Evolutionary conservation across 2,329 filamentous ascomycete genomes (phyloP).

Genomic region (Fusarium illudens): DNA sequence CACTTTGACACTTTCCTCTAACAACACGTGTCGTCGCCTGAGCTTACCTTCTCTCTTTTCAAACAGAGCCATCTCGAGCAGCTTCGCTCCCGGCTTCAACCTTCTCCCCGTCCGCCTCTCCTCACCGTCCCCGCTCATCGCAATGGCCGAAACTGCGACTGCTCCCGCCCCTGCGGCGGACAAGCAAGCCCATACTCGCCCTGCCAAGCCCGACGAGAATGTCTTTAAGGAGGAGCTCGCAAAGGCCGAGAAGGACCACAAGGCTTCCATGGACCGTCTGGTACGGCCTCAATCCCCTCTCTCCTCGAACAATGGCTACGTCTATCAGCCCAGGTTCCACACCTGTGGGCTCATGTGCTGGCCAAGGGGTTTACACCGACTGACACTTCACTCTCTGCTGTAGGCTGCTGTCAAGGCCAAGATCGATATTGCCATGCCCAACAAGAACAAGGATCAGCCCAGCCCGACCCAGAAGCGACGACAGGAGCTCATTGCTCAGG

Average conservation of each 20-base stretch:
- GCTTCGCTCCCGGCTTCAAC: constrained; percentile 30
- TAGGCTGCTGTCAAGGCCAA: constrained; percentile 90
- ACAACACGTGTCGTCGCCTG: constrained; percentile 35
- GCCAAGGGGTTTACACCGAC: constrained; percentile 16
- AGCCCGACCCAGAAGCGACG: constrained; percentile 83
- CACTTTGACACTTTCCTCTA: constrained; percentile 4
- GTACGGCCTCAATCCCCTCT: constrained; percentile 45
- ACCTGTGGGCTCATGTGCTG: constrained; percentile 29
- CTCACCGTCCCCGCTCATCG: constrained; percentile 40
- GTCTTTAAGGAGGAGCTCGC: constrained; percentile 81
- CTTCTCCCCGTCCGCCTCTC: constrained; percentile 21
- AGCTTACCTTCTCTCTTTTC: constrained; percentile 15
- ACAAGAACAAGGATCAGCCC: constrained; percentile 78
- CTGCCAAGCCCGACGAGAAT: constrained; percentile 87
- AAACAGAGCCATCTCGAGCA: constrained; percentile 21
- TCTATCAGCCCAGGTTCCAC: constrained; percentile 25
- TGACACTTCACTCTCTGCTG: constrained; percentile 19
- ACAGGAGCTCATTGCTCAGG: constrained; percentile 83
- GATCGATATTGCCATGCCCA: constrained; percentile 82
- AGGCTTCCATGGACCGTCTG: constrained; percentile 72
- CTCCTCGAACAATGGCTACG: constrained; percentile 3
- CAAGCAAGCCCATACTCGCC: constrained; percentile 62
- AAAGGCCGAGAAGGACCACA: constrained; percentile 87
- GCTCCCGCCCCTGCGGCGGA: constrained; percentile 55
- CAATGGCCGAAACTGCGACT: constrained; percentile 57